Conservation (phyloP, 2,329 filamentous ascomycete genomes). For the Colletotrichum sp. region DNA sequence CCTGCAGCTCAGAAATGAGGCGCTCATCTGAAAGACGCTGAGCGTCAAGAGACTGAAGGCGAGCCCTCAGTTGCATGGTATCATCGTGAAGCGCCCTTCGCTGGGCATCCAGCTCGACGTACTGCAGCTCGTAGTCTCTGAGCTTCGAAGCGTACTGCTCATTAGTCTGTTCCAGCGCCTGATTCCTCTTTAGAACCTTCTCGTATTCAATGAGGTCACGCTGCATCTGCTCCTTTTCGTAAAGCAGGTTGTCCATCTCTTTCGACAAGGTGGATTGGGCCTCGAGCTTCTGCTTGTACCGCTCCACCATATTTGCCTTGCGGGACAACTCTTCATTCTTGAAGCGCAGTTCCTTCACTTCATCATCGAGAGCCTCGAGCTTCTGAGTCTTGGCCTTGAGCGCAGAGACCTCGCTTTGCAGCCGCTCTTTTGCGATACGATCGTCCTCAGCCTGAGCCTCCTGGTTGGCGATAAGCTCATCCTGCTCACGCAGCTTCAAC, state of each 20-base stretch:
- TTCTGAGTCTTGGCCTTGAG: slow-evolving; percentile 52
- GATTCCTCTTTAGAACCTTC: slow-evolving; percentile 38
- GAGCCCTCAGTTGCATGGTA: slow-evolving; percentile 45
- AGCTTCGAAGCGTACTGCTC: slow-evolving; percentile 34
- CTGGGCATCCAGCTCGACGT: slow-evolving; percentile 44
- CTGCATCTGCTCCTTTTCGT: slow-evolving; percentile 58
- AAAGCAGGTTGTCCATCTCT: slow-evolving; percentile 60
- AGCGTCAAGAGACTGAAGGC: slow-evolving; percentile 41
- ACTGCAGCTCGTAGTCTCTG: slow-evolving; percentile 38
- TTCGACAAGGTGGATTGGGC: slow-evolving; percentile 58
- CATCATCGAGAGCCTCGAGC: slow-evolving; percentile 59
- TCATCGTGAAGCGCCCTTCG: slow-evolving; percentile 50
- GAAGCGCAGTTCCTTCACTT: slow-evolving; percentile 63
- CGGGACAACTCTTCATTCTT: slow-evolving; percentile 63
- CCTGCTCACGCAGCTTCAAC: slow-evolving; percentile 66
- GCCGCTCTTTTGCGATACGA: slow-evolving; percentile 46
- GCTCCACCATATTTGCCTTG: slow-evolving; percentile 67
- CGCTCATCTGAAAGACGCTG: slow-evolving; percentile 56
- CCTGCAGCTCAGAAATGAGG: slow-evolving; percentile 63
- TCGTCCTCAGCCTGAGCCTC: slow-evolving; percentile 68
- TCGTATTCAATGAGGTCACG: slow-evolving; percentile 44
- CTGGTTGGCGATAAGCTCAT: slow-evolving; percentile 73
- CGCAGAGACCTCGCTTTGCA: slow-evolving; percentile 53
- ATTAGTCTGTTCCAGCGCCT: slow-evolving; percentile 37
- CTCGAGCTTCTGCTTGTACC: slow-evolving; percentile 68